Evolutionary conservation across 2,329 filamentous ascomycete genomes (phyloP).

Genomic region (Albophoma yamanashiensis): DNA sequence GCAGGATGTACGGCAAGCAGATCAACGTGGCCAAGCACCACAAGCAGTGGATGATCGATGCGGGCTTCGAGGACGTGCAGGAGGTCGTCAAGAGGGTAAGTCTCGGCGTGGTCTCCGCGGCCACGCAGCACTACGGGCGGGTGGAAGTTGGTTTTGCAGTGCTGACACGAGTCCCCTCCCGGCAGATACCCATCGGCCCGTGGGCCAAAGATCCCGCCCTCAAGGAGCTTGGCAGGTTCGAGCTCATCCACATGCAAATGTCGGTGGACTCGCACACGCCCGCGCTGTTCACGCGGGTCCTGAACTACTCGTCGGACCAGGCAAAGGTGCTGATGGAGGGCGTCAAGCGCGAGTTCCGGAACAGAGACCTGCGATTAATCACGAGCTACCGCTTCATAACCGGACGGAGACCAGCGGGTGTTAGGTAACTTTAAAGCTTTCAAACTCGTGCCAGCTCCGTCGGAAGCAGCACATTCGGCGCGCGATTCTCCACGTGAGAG

Average conservation of each 20-base stretch:
- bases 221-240: constrained; percentile 25
- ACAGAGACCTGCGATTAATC: constrained; percentile 20
- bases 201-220: constrained; percentile 25
- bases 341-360: constrained; percentile 25
- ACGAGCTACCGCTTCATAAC: constrained; percentile 23
- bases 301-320: constrained; percentile 27
- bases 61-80: constrained; percentile 24
- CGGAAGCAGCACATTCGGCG: background rate
- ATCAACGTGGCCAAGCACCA: constrained; percentile 26
- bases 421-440: background rate
- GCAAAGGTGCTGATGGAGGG: constrained; percentile 30
- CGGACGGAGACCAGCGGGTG: constrained; percentile 13
- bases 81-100: constrained; percentile 18
- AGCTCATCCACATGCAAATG: constrained; percentile 30
- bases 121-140: no score
- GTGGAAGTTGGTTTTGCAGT: no score
- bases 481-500: no score
- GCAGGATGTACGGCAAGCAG: constrained; percentile 24
- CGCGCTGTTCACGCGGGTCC: constrained; percentile 26
- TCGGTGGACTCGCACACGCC: constrained; percentile 29
- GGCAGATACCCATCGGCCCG: constrained; percentile 25
- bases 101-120: background rate
- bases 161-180: background rate
- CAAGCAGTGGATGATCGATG: constrained; percentile 26
- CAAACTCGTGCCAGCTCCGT: background rate